Evolutionary conservation across 352 stramenopile genomes (phyloP), one percentile per base, ranked within the genome.

Genomic region (Pythium aristosporum): DNA sequence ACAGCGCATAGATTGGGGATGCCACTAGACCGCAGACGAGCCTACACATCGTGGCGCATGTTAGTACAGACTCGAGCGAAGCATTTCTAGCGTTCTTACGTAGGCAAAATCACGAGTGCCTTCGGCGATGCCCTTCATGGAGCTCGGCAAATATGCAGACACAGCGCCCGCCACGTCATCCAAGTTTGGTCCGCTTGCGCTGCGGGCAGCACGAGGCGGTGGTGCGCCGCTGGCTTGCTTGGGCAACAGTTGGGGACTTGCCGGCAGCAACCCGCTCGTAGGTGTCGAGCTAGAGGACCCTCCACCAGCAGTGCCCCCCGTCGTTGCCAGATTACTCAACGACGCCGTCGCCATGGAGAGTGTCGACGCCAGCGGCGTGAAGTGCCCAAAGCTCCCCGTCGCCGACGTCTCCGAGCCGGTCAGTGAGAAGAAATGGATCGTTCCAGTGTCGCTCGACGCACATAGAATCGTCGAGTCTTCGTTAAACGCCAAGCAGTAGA

Each of bases 401-500:
- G 83, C 78, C 5, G 83, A 86, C 41, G 74, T 93, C 59, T 90
- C 82, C 0, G 73, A 67, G 42, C 83, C 87, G 0, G 80, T 93
- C 9, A 96, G 71, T 37, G 87, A 91, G 71, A 99, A 99, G 58
- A 99, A 93, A 63, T 99, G 97, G 36, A 98, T 85, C 13, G 96
- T 99, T 28, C 97, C 97, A 54, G 98, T 98, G 73, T 99, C 96
- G 67, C 88, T 98, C 28, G 91, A 98, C 72, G 95, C 97, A 36
- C 94, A 98, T 12, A 99, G 61, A 67, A 98, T 97, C 21, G 85
- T 96, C 56, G 88, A 94, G 65, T 82, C 87, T 61, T 96, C 85
- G 71, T 98, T 98, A 73, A 99, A 99, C 7, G 91, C 81, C 21
- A 99, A 73, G 65, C 92, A 98, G 63, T 97, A 98, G 59, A 99